These are phyloP conservation scores for Mycena rosella DNA, from an alignment of 768 basidiomycete genomes.

Conservation along the genomic window DNA sequence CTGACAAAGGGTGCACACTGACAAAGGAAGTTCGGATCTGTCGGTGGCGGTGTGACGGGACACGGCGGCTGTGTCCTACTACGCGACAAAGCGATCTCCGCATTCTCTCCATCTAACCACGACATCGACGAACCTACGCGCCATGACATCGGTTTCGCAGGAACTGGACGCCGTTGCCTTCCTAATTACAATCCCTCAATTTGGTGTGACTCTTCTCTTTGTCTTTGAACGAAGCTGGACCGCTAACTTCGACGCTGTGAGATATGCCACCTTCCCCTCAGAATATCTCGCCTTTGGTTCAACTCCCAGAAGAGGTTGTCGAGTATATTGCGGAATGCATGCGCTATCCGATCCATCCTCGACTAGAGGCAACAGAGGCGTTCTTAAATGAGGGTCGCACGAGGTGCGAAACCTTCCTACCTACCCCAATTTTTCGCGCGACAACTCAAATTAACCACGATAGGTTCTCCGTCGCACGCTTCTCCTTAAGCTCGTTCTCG, in stretches of 20 bases:
- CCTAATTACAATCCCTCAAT: neutral
- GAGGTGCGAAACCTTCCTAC: conserved; percentile 13
- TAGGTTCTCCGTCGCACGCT: conserved; percentile 42
- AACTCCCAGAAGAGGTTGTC: conserved; percentile 43
- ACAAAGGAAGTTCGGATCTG: neutral
- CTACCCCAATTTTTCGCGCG: conserved; percentile 26
- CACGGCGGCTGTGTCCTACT: neutral
- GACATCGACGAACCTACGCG: neutral
- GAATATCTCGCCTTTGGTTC: conserved; percentile 20
- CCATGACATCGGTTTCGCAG: neutral
- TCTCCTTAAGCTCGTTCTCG: conserved; percentile 42
- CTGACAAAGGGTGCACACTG: too few relatives aligned
- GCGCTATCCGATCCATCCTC: conserved; percentile 36
- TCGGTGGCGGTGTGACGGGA: neutral
- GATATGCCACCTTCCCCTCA: neutral
- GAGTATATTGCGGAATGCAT: conserved; percentile 42
- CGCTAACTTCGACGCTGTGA: neutral
- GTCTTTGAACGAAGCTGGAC: neutral
- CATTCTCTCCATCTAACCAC: conserved; percentile 4
- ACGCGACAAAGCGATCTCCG: neutral
- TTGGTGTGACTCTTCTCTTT: neutral
- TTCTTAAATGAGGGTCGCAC: conserved; percentile 24
- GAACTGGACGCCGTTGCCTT: neutral
- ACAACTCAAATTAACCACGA: neutral
- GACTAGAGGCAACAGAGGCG: conserved; percentile 37